These are phyloP conservation scores for Colletotrichum tofieldiae DNA, from an alignment of 2,329 filamentous ascomycete species.

Conservation along the genomic window DNA sequence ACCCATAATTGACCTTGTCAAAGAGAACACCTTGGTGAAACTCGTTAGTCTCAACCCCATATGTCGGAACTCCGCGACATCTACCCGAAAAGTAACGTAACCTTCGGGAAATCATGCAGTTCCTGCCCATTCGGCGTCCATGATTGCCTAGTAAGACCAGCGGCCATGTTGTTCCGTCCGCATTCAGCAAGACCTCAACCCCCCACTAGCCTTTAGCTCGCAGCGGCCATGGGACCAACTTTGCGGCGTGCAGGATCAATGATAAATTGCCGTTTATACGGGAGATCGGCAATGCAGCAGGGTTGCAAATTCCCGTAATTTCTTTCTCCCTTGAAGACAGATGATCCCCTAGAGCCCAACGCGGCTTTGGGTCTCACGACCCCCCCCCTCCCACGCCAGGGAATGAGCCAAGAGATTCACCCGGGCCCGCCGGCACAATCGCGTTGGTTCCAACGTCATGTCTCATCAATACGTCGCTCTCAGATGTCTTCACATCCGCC, in stretches of 20 bases:
- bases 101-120: neutral
- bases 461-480: neutral
- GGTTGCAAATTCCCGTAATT: neutral
- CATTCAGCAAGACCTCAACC: constrained; percentile 9
- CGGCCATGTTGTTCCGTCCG: constrained; percentile 3
- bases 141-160: neutral
- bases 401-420: constrained; percentile 20
- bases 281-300: constrained; percentile 15
- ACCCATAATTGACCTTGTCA: neutral
- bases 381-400: neutral
- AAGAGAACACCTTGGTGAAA: neutral
- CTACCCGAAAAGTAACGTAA: constrained; percentile 3
- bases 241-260: constrained; percentile 7
- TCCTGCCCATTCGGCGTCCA: neutral
- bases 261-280: neutral
- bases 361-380: neutral
- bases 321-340: neutral
- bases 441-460: constrained; percentile 34
- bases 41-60: neutral
- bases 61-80: neutral
- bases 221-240: constrained; percentile 23
- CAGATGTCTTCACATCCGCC: neutral
- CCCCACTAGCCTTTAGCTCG: neutral
- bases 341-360: neutral
- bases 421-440: constrained; percentile 15